Percentiles rank a stretch among this genome's conserved stretches.
Evolutionary conservation across 805 yeast species (phyloP).

Genomic region (Metschnikowia colocasiae): DNA sequence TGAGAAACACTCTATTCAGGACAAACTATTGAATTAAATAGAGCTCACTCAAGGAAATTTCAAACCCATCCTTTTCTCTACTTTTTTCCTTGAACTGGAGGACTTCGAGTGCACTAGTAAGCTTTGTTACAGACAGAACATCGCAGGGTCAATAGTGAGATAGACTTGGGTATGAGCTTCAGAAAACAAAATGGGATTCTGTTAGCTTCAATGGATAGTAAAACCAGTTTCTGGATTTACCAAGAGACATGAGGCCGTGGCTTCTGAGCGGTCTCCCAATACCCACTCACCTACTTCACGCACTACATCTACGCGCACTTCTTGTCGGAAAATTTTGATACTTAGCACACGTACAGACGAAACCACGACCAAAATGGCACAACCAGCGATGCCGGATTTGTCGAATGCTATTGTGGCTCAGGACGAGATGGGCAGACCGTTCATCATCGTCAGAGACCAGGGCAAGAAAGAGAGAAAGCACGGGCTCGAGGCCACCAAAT

Average conservation of each 20-base stretch:
- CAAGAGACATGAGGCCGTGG: background rate
- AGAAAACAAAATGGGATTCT: too few relatives aligned
- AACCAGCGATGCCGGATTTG: slow-evolving; percentile 69
- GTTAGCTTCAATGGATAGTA: too few relatives aligned
- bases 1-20: too few relatives aligned
- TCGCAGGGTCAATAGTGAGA: too few relatives aligned
- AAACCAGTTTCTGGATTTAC: too few relatives aligned
- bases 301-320: slow-evolving; percentile 6
- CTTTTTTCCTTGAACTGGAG: too few relatives aligned
- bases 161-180: too few relatives aligned
- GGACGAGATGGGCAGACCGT: slow-evolving; percentile 99
- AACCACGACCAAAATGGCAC: slow-evolving; percentile 16
- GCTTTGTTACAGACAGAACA: too few relatives aligned
- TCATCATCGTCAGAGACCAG: slow-evolving; percentile 90
- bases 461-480: slow-evolving; percentile 67
- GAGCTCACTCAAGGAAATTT: too few relatives aligned
- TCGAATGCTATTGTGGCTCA: slow-evolving; percentile 98
- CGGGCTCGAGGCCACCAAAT: slow-evolving; percentile 51
- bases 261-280: background rate
- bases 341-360: slow-evolving; percentile 1
- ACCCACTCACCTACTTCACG: background rate
- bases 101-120: too few relatives aligned
- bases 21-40: too few relatives aligned
- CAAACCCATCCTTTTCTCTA: background rate
- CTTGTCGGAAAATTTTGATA: slow-evolving; percentile 5